phyloP scores from a whole-genome alignment of 257 asterid genomes.

The Ocimum tenuiflorum region DNA sequence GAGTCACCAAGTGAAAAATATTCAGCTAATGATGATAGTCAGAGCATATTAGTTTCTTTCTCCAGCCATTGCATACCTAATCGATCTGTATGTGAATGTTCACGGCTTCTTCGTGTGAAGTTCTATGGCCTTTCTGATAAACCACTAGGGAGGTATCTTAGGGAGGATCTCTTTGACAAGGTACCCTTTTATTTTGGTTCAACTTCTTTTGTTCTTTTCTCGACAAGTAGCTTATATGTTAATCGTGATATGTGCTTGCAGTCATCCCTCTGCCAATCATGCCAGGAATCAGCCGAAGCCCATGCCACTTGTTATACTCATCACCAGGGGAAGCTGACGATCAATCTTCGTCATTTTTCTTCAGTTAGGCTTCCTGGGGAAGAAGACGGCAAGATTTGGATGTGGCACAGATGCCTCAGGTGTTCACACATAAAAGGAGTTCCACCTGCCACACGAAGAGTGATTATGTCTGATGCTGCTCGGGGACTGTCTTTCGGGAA shows the following conservation, averaged over 20 bases:
- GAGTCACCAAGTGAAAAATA: conserved; percentile 40
- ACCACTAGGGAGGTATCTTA: conserved; percentile 87
- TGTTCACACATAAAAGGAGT: conserved; percentile 58
- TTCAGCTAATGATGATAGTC: conserved; percentile 48
- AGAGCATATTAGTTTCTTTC: conserved; percentile 79
- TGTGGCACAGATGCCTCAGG: conserved; percentile 98
- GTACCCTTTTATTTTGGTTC: conserved; percentile 28
- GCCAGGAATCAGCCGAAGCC: conserved; percentile 85
- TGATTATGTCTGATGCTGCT: conserved; percentile 90
- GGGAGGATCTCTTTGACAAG: conserved; percentile 78
- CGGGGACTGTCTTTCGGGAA: conserved; percentile 99
- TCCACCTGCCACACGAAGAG: conserved; percentile 80
- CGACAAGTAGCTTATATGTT: not conserved
- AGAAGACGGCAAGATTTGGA: conserved; percentile 92
- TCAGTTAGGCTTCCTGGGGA: conserved; percentile 70
- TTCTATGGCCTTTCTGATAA: conserved; percentile 84
- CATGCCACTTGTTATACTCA: conserved; percentile 84
- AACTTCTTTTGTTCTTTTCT: not conserved
- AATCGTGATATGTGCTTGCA: conserved; percentile 28
- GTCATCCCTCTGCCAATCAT: conserved; percentile 62
- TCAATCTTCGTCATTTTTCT: conserved; percentile 56
- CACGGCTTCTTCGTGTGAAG: conserved; percentile 67
- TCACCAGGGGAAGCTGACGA: conserved; percentile 80
- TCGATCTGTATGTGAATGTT: conserved; percentile 72
- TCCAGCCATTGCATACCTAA: conserved; percentile 72